These are phyloP conservation scores for Candida tunisiensis DNA, from an alignment of 1,139 yeast species.

Conservation along the genomic window DNA sequence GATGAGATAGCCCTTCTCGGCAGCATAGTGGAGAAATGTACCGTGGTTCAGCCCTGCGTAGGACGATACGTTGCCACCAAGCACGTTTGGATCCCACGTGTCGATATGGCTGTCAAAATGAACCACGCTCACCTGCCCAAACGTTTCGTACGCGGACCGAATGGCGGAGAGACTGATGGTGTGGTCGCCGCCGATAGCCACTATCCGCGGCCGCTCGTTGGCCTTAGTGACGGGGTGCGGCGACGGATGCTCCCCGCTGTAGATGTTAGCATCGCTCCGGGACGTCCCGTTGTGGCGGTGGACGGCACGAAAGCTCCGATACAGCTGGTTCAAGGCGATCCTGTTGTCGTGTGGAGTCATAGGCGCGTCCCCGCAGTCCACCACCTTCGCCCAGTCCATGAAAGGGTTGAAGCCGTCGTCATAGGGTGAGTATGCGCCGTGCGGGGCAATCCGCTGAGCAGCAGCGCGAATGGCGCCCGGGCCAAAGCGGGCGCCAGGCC, in stretches of 20 bases:
- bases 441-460: constrained; percentile 64
- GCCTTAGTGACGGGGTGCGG: constrained; percentile 11
- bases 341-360: constrained; percentile 62
- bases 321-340: constrained; percentile 57
- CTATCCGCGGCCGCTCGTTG: constrained; percentile 31
- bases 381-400: constrained; percentile 43
- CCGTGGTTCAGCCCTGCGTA: constrained; percentile 46
- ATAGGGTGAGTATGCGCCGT: no score
- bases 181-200: constrained; percentile 69
- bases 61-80: constrained; percentile 34
- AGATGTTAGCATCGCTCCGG: no score
- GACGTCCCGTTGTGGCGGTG: no score
- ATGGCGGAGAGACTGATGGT: constrained; percentile 54
- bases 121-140: constrained; percentile 50
- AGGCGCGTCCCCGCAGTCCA: constrained; percentile 76
- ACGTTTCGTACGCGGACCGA: constrained; percentile 37
- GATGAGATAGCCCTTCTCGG: constrained; percentile 43
- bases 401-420: constrained; percentile 49
- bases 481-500: constrained; percentile 70
- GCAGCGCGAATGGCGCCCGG: constrained; percentile 62
- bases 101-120: constrained; percentile 74
- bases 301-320: constrained; percentile 43
- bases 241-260: constrained; percentile 34
- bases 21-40: constrained; percentile 51
- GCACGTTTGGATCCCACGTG: constrained; percentile 58